Conservation (phyloP, 2,329 filamentous ascomycete genomes). For the Aureobasidium vineae region DNA sequence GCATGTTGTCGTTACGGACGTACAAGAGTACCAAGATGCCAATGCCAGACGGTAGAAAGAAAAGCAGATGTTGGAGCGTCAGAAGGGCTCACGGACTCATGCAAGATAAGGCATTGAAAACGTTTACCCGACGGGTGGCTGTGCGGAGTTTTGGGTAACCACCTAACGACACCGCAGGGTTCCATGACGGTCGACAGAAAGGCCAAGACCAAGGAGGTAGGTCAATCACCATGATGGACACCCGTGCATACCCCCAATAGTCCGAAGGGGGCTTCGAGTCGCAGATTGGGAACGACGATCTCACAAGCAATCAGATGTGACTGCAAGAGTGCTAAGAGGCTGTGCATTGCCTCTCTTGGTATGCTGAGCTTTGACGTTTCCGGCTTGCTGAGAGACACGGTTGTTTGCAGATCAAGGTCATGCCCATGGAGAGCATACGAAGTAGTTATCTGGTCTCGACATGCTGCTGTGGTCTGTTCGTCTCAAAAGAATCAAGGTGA, state of each 20-base stretch:
- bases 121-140: slow-evolving; percentile 18
- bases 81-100: not conserved
- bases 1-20: slow-evolving; percentile 8
- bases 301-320: not conserved
- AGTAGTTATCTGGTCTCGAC: not conserved
- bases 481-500: not conserved
- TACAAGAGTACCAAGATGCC: slow-evolving; percentile 4
- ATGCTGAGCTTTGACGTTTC: slow-evolving; percentile 1
- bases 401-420: not conserved
- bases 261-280: not conserved
- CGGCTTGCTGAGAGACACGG: not conserved
- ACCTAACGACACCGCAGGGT: not conserved
- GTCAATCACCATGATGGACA: slow-evolving; percentile 5
- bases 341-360: slow-evolving; percentile 1
- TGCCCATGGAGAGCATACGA: not conserved
- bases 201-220: not conserved
- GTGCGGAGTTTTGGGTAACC: not conserved
- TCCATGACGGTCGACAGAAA: not conserved
- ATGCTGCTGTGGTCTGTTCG: not conserved
- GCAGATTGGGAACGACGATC: not conserved
- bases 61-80: slow-evolving; percentile 12
- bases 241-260: too few relatives aligned
- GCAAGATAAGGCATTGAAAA: slow-evolving; percentile 11
- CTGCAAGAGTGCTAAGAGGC: not conserved
- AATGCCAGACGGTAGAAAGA: not conserved